Conservation (phyloP, 805 yeast genomes). For the Candida succiphila region DNA sequence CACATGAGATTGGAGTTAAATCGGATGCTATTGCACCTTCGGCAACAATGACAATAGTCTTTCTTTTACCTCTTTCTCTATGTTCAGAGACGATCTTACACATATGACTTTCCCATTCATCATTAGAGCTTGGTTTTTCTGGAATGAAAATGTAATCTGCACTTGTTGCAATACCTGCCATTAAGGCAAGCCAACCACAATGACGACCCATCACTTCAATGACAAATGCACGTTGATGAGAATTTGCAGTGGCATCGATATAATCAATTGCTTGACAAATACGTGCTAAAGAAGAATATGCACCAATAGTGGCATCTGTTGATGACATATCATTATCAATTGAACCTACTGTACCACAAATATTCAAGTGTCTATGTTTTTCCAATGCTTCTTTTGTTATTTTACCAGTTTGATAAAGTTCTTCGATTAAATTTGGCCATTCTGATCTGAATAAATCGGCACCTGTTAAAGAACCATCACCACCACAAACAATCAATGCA, state of each 20-base stretch:
- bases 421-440: conserved; percentile 84
- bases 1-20: conserved; percentile 70
- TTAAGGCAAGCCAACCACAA: conserved; percentile 97
- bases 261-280: conserved; percentile 92
- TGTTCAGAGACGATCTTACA: conserved; percentile 66
- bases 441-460: conserved; percentile 91
- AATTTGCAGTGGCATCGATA: conserved; percentile 94
- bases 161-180: conserved; percentile 95
- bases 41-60: conserved; percentile 93
- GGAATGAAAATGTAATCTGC: conserved; percentile 95
- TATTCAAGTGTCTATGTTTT: conserved; percentile 65
- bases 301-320: conserved; percentile 96
- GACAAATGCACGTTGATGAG: conserved; percentile 95
- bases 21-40: conserved; percentile 92
- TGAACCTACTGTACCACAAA: conserved; percentile 92
- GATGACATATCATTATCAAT: conserved; percentile 97
- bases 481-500: conserved; percentile 94
- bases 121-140: conserved; percentile 75
- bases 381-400: conserved; percentile 50
- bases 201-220: conserved; percentile 99
- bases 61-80: conserved; percentile 81
- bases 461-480: conserved; percentile 97
- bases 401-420: conserved; percentile 46
- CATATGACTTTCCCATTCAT: conserved; percentile 76
- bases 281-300: conserved; percentile 85